Conservation (phyloP, 2,329 filamentous ascomycete genomes). For the Diplodia sapinea region DNA sequence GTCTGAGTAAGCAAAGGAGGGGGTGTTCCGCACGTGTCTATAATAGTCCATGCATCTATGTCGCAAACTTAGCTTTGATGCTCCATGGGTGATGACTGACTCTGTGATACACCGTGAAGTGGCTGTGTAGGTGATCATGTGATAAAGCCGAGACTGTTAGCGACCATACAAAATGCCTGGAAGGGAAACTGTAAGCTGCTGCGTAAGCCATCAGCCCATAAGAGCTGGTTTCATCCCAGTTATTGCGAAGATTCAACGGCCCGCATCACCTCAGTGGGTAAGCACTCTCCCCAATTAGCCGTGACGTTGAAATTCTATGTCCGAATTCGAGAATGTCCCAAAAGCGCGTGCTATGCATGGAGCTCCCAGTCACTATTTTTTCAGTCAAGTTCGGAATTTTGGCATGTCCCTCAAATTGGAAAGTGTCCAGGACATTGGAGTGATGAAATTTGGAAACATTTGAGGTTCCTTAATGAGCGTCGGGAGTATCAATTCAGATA, state of each 20-base stretch:
- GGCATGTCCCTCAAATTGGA: not conserved
- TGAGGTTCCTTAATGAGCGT: not conserved
- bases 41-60: not conserved
- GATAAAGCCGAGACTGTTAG: not conserved
- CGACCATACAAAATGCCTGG: not conserved
- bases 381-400: not conserved
- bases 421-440: not conserved
- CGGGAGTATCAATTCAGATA: not conserved
- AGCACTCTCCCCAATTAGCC: not conserved
- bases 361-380: not conserved
- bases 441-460: not conserved
- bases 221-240: not conserved
- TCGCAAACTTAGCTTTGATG: not conserved
- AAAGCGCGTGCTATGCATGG: not conserved
- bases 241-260: not conserved
- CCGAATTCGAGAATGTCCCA: not conserved
- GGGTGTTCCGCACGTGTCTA: not conserved
- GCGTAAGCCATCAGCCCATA: not conserved
- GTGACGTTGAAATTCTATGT: not conserved
- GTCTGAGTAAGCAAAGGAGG: not conserved
- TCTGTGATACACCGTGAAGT: not conserved
- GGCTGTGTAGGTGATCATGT: not conserved
- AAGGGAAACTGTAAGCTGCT: not conserved
- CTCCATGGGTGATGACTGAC: not conserved
- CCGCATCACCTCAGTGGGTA: not conserved